Percentiles rank a stretch among this genome's conserved stretches.
Conservation (phyloP, 179 eudicot species). For the Carnegiea gigantea region DNA sequence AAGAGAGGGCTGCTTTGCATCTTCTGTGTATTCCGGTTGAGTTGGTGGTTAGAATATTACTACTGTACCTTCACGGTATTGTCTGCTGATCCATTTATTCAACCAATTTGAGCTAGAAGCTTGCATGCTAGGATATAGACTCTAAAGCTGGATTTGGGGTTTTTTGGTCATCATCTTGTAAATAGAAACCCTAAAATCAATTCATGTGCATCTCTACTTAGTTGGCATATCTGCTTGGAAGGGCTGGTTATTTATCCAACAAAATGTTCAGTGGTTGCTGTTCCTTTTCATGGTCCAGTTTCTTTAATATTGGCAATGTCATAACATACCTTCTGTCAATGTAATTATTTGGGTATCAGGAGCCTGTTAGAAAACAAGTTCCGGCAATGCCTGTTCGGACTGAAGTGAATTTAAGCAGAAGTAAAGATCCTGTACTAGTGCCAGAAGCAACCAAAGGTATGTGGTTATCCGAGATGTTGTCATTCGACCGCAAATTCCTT, state of each 20-base stretch:
- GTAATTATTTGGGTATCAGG: constrained; percentile 21
- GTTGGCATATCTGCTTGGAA: not conserved
- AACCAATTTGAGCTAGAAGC: too few species aligned
- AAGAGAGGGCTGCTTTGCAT: too few species aligned
- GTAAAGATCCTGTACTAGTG: constrained; percentile 14
- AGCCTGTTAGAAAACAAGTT: constrained; percentile 7
- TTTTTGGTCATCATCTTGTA: too few species aligned
- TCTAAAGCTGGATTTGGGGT: too few species aligned
- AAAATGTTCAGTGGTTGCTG: not conserved
- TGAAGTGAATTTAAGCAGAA: constrained; percentile 19
- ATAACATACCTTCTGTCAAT: constrained; percentile 12
- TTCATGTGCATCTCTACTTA: not conserved
- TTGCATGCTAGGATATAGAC: too few species aligned
- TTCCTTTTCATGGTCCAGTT: not conserved
- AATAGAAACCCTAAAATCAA: not conserved
- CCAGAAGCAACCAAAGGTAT: constrained; percentile 27
- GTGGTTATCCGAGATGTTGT: not conserved
- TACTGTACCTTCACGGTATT: too few species aligned
- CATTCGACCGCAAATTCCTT: constrained; percentile 7
- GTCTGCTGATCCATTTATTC: too few species aligned
- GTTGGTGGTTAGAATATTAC: too few species aligned
- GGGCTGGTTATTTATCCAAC: not conserved
- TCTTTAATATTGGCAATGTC: not conserved
- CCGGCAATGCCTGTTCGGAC: constrained; percentile 13
- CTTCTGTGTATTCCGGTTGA: too few species aligned